These are phyloP conservation scores for Penicillium corylophilum DNA, from an alignment of 2,329 filamentous ascomycete species.

Conservation along the genomic window DNA sequence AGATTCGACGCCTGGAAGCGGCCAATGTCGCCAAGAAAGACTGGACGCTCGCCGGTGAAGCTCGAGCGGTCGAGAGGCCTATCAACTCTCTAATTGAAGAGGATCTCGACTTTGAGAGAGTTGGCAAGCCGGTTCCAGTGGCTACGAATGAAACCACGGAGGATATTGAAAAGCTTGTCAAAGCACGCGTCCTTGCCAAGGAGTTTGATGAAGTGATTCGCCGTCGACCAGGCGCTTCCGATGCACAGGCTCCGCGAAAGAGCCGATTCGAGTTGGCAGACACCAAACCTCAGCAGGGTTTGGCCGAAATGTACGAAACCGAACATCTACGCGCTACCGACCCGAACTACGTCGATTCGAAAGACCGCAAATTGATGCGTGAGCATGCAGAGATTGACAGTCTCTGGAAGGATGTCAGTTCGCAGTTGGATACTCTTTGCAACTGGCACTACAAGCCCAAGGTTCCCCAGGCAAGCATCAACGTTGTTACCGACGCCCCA, in stretches of 20 bases:
- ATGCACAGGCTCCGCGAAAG: slow-evolving; percentile 62
- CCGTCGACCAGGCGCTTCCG: slow-evolving; percentile 72
- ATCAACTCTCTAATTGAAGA: slow-evolving; percentile 90
- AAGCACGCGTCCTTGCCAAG: slow-evolving; percentile 81
- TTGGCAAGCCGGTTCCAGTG: slow-evolving; percentile 90
- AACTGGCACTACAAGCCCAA: slow-evolving; percentile 97
- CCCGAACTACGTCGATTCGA: slow-evolving; percentile 75
- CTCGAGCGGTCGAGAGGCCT: slow-evolving; percentile 75
- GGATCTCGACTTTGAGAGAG: slow-evolving; percentile 92
- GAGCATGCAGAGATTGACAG: slow-evolving; percentile 80
- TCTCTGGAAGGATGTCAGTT: slow-evolving; percentile 78
- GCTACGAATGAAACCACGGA: slow-evolving; percentile 90
- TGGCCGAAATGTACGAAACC: slow-evolving; percentile 92
- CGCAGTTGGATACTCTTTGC: slow-evolving; percentile 81
- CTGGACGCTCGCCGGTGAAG: slow-evolving; percentile 89
- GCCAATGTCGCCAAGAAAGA: slow-evolving; percentile 85
- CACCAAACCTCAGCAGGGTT: slow-evolving; percentile 77
- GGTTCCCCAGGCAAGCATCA: slow-evolving; percentile 74
- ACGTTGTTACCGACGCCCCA: slow-evolving; percentile 86
- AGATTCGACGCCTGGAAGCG: slow-evolving; percentile 88
- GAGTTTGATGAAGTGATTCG: slow-evolving; percentile 91
- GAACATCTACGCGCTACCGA: slow-evolving; percentile 79
- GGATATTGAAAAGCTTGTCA: slow-evolving; percentile 89
- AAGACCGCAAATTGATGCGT: slow-evolving; percentile 76
- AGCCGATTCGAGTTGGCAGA: slow-evolving; percentile 82